Evolutionary conservation across 768 basidiomycete genomes (phyloP).

Genomic region (Chalciporus piperatus): DNA sequence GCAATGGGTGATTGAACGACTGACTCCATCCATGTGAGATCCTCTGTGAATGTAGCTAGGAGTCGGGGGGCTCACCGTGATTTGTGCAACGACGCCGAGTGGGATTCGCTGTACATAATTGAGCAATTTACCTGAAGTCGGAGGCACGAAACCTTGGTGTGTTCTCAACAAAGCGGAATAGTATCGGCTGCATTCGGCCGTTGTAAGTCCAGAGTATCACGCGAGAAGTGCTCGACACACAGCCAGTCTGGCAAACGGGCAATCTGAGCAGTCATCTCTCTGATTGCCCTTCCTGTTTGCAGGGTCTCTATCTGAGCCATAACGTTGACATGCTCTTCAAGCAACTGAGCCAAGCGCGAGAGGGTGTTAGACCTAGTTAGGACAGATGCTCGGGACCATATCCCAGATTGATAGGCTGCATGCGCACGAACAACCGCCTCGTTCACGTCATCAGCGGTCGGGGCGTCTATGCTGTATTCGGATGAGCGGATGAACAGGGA

Average conservation of each 20-base stretch:
- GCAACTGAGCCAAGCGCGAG: slow-evolving; percentile 56
- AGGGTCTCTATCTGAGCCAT: slow-evolving; percentile 65
- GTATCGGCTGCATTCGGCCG: slow-evolving; percentile 54
- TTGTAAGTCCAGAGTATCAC: slow-evolving; percentile 1
- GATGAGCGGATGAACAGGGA: neutral
- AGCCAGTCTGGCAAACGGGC: slow-evolving; percentile 82
- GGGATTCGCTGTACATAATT: slow-evolving; percentile 81
- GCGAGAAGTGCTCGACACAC: slow-evolving; percentile 40
- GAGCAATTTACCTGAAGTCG: slow-evolving; percentile 74
- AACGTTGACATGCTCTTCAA: slow-evolving; percentile 56
- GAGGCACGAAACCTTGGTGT: slow-evolving; percentile 63
- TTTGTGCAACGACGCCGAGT: slow-evolving; percentile 86
- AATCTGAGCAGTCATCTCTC: slow-evolving; percentile 82
- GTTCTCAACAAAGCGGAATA: slow-evolving; percentile 74
- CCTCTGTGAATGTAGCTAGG: neutral
- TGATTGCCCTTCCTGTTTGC: slow-evolving; percentile 79
- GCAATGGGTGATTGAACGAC: slow-evolving; percentile 89
- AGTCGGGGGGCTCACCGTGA: slow-evolving; percentile 52
- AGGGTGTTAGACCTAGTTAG: slow-evolving; percentile 63
- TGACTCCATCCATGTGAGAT: slow-evolving; percentile 25
- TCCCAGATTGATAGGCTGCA: slow-evolving; percentile 56
- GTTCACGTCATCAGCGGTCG: slow-evolving; percentile 51
- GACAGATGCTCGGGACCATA: slow-evolving; percentile 66
- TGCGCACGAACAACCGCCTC: slow-evolving; percentile 55
- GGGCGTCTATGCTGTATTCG: slow-evolving; percentile 47